Evolutionary conservation across 225 moss, liverwort and hornwort species (phyloP), one percentile per base, ranked within the genome.

Genomic region (Ulota crispa): DNA sequence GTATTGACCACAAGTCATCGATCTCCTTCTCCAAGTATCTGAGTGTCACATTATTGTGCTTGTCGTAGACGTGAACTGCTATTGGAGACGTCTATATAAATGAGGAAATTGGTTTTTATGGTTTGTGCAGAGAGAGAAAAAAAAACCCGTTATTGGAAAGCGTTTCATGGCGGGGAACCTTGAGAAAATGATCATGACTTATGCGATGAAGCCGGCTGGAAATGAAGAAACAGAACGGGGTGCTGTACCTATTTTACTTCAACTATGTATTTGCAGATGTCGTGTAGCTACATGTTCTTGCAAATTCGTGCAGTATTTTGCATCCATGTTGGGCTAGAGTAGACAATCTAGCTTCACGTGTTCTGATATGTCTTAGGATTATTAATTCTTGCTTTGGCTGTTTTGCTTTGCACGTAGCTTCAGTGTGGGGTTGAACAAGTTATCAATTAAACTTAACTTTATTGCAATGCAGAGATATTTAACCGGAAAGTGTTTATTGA

Each of bases 171-270:
- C 89, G 14, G 89, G 87, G 78, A 85, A 57, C 23, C 78, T 95
- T 62, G 94, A 94, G 19, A 83, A 95, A 27, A 92, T 93, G 75
- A 89, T 95, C 28, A 72, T 95, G 65, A 69, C 76, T 32, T 94
- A 94, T 75, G 91, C 88, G 28, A 31, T 88, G 59, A 90, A 83
- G 78, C 72, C 80, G 74, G 84, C 83, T 87, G 80, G 73, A 70
- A 64, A 64, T 60, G 89, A 84, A 78, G 95, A 94, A 69, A 64
- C 60, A 26, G 79, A 85, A 28, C 82, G 78, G 83, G 95, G 95
- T 95, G 82, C 37, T 36, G 56, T 52, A 27, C 41, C 19, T 81
- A 9, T 42, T 74, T 72, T 53, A 62, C 72, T 45, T 61, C 7
- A 59, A 76, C 55, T 68, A 71, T 43, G n/a, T 50, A 76, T 36